phyloP scores from a whole-genome alignment of 2,329 filamentous ascomycete genomes.

The Pseudogymnoascus sp. region DNA sequence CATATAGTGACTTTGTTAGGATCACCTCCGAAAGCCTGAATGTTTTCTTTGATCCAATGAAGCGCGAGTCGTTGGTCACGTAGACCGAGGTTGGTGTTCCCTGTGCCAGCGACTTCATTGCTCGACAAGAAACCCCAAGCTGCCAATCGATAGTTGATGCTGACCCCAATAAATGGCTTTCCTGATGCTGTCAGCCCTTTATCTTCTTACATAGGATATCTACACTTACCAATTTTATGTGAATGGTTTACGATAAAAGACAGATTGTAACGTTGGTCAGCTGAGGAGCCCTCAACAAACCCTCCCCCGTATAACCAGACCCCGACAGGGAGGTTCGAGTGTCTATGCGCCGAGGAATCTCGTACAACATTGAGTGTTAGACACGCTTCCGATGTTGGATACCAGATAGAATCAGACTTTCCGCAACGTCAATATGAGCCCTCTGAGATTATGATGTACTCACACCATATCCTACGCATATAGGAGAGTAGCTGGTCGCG shows the following conservation, averaged over 20 bases:
- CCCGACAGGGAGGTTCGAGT: conserved; percentile 33
- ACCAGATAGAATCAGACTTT: too few species aligned
- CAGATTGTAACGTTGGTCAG: conserved; percentile 54
- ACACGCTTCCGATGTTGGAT: conserved; percentile 42
- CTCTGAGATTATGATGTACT: too few species aligned
- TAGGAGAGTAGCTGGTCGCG: conserved; percentile 36
- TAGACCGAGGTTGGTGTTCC: conserved; percentile 36
- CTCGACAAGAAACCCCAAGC: conserved; percentile 38
- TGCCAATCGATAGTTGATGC: conserved; percentile 34
- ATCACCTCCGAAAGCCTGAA: conserved; percentile 34
- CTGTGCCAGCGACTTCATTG: conserved; percentile 29
- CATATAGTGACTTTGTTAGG: conserved; percentile 38
- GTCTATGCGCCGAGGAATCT: background rate
- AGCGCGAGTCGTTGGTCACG: conserved; percentile 35
- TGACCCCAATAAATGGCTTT: conserved; percentile 37
- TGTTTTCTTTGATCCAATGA: conserved; percentile 33
- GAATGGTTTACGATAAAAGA: too few species aligned
- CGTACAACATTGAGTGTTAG: conserved; percentile 32
- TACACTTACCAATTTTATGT: too few species aligned
- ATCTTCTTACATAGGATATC: too few species aligned
- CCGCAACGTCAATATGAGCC: too few species aligned
- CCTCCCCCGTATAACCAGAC: conserved; percentile 55
- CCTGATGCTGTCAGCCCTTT: too few species aligned
- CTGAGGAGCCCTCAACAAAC: conserved; percentile 40
- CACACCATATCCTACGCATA: conserved; percentile 39